A percentile compares a stretch with the other conserved stretches of the same genome.
phyloP scores from a whole-genome alignment of 1,284 basidiomycete species.

The Puccinia polysora region DNA sequence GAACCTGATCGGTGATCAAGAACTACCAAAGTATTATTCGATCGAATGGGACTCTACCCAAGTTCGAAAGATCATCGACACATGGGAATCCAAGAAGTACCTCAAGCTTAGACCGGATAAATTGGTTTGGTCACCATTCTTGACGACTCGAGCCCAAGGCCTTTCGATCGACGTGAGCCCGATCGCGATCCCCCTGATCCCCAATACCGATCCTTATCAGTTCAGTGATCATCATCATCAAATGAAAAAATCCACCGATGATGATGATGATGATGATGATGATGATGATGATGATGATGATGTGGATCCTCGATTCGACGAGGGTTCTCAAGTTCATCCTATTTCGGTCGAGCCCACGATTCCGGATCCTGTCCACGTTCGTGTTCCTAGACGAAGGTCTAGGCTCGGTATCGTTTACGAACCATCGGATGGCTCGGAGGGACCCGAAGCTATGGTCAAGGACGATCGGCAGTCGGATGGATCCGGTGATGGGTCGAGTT shows the following conservation, averaged over 20 bases:
- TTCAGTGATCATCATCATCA: not conserved
- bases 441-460: too few relatives aligned
- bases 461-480: too few relatives aligned
- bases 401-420: too few relatives aligned
- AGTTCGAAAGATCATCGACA: conserved; percentile 65
- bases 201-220: not conserved
- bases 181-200: too few relatives aligned
- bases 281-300: not conserved
- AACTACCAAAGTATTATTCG: conserved; percentile 68
- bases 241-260: not conserved
- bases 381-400: too few relatives aligned
- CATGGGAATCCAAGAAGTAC: conserved; percentile 75
- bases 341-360: too few relatives aligned
- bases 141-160: conserved; percentile 55
- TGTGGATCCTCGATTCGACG: too few relatives aligned
- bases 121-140: conserved; percentile 91
- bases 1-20: conserved; percentile 28
- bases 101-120: conserved; percentile 73
- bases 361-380: too few relatives aligned
- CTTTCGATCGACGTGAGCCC: too few relatives aligned
- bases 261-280: not conserved
- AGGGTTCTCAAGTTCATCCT: too few relatives aligned
- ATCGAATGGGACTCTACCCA: conserved; percentile 70
- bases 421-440: too few relatives aligned
- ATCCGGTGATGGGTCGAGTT: too few relatives aligned